Percentiles rank a stretch among this genome's conserved stretches.
Conservation (phyloP, 2,329 filamentous ascomycete species). For the Penicillium sp. region DNA sequence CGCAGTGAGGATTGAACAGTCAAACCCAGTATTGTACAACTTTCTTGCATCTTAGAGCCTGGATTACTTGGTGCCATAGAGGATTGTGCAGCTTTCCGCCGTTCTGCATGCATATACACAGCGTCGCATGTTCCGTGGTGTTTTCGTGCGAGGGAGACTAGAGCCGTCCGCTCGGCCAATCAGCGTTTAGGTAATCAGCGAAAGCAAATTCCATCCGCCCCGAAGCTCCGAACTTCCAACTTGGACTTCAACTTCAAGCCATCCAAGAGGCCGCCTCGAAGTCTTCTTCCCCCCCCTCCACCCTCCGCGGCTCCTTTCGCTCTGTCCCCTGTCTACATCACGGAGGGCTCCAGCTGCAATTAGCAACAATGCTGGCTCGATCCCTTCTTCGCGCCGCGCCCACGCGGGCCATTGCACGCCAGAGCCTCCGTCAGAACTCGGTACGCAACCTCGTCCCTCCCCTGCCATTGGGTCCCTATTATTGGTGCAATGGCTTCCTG, state of each 20-base stretch:
- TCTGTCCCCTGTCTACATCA: slow-evolving; percentile 26
- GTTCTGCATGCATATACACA: too few relatives aligned
- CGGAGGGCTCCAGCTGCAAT: slow-evolving; percentile 35
- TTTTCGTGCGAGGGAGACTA: slow-evolving; percentile 26
- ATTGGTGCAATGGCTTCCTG: slow-evolving; percentile 26
- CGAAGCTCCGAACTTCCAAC: slow-evolving; percentile 24
- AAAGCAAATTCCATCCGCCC: slow-evolving; percentile 27
- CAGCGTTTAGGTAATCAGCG: slow-evolving; percentile 20
- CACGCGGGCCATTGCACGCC: slow-evolving; percentile 73
- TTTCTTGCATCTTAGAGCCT: neutral
- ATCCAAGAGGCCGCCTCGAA: slow-evolving; percentile 23
- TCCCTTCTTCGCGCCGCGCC: slow-evolving; percentile 85
- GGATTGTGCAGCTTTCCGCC: neutral
- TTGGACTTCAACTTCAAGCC: slow-evolving; percentile 24
- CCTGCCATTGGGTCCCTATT: slow-evolving; percentile 27
- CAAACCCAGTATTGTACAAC: neutral
- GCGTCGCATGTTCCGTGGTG: slow-evolving; percentile 10
- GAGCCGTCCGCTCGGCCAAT: slow-evolving; percentile 28
- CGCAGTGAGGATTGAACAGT: too few relatives aligned
- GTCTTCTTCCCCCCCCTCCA: slow-evolving; percentile 25
- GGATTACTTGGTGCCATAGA: neutral
- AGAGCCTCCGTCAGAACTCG: slow-evolving; percentile 67
- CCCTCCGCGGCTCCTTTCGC: slow-evolving; percentile 28
- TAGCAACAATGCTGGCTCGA: slow-evolving; percentile 80
- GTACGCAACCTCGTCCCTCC: slow-evolving; percentile 55